Conservation (phyloP, 2,329 filamentous ascomycete genomes). For the Uncinocarpus reesii region DNA sequence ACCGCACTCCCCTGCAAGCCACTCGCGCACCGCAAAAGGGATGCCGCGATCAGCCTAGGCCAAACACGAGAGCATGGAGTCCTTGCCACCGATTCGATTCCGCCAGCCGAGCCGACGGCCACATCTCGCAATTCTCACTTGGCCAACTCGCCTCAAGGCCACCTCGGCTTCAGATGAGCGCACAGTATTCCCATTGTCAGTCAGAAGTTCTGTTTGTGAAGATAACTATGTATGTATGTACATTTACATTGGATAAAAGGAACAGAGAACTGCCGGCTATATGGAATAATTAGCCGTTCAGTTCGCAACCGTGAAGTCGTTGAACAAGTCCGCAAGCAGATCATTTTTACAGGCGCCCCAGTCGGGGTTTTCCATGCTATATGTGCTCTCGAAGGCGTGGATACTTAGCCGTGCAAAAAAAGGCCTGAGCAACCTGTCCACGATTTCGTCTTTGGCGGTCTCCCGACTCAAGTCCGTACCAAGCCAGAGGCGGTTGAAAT, state of each 20-base stretch:
- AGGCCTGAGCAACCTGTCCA: constrained; percentile 67
- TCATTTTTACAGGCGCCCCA: constrained; percentile 52
- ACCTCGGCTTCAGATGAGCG: constrained; percentile 1
- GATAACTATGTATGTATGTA: too few relatives aligned
- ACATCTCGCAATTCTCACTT: too few relatives aligned
- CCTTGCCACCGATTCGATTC: constrained; percentile 2
- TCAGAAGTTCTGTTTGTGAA: too few relatives aligned
- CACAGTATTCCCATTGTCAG: too few relatives aligned
- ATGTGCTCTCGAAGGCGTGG: constrained; percentile 83
- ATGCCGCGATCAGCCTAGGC: background rate
- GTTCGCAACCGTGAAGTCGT: constrained; percentile 53
- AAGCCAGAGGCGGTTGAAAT: constrained; percentile 35
- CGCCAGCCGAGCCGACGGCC: too few relatives aligned
- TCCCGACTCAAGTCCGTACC: constrained; percentile 42
- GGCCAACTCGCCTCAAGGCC: background rate
- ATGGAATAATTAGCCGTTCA: too few relatives aligned
- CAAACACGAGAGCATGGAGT: background rate
- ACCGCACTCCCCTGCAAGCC: constrained; percentile 4
- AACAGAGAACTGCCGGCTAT: too few relatives aligned
- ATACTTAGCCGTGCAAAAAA: constrained; percentile 92
- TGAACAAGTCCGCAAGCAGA: constrained; percentile 66
- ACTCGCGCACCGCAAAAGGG: background rate
- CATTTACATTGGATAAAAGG: too few relatives aligned
- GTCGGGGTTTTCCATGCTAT: constrained; percentile 67
- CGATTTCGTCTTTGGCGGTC: constrained; percentile 50